These are phyloP conservation scores for Fusarium multiceps DNA, from an alignment of 2,329 filamentous ascomycete species.

Conservation along the genomic window DNA sequence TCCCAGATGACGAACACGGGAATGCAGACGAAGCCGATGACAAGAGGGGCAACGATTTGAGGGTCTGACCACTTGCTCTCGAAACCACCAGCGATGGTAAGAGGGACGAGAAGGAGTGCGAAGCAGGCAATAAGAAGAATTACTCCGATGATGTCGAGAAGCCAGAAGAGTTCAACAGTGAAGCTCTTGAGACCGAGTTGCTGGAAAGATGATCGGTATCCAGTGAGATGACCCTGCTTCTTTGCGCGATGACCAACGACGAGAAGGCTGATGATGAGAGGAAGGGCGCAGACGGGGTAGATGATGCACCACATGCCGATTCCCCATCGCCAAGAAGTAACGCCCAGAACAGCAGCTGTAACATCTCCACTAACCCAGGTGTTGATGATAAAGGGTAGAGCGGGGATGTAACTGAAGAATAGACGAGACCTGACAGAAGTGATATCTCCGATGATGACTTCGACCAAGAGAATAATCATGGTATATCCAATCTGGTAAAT, in stretches of 20 bases:
- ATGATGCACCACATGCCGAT: conserved; percentile 74
- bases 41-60: conserved; percentile 58
- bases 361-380: conserved; percentile 73
- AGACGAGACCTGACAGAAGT: conserved; percentile 72
- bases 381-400: conserved; percentile 70
- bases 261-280: conserved; percentile 64
- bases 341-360: conserved; percentile 58
- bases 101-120: conserved; percentile 57
- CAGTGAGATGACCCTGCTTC: conserved; percentile 59
- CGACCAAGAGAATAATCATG: conserved; percentile 68
- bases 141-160: conserved; percentile 58
- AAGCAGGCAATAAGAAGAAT: conserved; percentile 60
- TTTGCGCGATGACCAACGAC: conserved; percentile 64
- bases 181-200: conserved; percentile 49
- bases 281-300: conserved; percentile 67
- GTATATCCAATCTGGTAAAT: conserved; percentile 74
- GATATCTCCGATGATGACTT: conserved; percentile 73
- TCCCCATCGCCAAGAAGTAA: conserved; percentile 70
- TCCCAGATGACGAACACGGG: conserved; percentile 65
- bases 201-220: conserved; percentile 50
- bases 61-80: conserved; percentile 52
- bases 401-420: conserved; percentile 73
- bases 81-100: conserved; percentile 60
- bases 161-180: conserved; percentile 58
- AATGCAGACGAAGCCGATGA: conserved; percentile 59